Evolutionary conservation across 345 rosid genomes (phyloP).

Genomic region (Anacardium occidentale): DNA sequence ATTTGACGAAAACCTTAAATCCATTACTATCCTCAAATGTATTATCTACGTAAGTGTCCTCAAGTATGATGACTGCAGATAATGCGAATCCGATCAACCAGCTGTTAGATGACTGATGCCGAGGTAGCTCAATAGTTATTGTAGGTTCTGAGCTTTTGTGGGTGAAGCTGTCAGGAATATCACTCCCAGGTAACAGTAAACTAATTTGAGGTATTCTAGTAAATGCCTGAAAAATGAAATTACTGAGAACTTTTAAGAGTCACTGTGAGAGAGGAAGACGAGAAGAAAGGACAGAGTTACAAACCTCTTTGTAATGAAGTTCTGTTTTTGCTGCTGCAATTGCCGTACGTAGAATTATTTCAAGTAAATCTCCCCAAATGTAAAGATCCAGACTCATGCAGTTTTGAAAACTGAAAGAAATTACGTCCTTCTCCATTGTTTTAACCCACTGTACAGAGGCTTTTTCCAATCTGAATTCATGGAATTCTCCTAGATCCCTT

Average conservation of each 20-base stretch:
- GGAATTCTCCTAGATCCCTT: background rate
- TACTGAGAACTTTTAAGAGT: background rate
- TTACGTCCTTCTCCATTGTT: no score
- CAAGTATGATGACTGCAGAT: background rate
- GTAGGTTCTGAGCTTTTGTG: background rate
- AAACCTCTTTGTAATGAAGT: background rate
- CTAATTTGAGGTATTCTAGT: background rate
- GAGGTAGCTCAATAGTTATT: background rate
- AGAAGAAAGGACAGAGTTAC: background rate
- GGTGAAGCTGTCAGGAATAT: slow-evolving; percentile 1
- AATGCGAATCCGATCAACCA: background rate
- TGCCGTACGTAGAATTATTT: background rate
- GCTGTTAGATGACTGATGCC: background rate
- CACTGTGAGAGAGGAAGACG: background rate
- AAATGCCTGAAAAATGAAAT: background rate
- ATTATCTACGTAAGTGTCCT: background rate
- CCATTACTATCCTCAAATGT: no score
- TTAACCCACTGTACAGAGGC: no score
- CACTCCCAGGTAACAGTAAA: slow-evolving; percentile 7
- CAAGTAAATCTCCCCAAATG: background rate
- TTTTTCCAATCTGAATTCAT: background rate
- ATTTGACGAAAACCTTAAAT: background rate
- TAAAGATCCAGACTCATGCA: background rate
- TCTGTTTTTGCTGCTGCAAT: background rate
- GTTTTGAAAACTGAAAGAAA: background rate